phyloP scores from a whole-genome alignment of 345 rosid genomes.

The Gossypium longicalyx region DNA sequence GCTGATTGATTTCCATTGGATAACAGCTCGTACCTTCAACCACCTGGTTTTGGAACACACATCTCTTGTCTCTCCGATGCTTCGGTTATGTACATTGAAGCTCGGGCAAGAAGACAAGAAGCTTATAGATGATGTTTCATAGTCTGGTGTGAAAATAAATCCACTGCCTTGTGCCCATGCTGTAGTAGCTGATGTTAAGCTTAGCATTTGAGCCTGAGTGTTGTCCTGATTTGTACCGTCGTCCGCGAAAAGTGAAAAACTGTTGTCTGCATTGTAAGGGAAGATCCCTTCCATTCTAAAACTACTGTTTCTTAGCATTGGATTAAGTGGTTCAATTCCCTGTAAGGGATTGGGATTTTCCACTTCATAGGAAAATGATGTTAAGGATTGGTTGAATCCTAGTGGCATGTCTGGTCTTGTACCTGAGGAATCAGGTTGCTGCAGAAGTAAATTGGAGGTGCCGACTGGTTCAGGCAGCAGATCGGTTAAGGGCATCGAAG shows the following conservation, averaged over 20 bases:
- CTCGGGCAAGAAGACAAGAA: conserved; percentile 17
- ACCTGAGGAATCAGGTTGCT: conserved; percentile 41
- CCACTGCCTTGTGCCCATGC: conserved; percentile 29
- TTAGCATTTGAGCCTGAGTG: conserved; percentile 24
- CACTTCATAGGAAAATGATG: conserved; percentile 17
- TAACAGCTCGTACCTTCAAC: conserved; percentile 69
- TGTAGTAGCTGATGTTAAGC: conserved; percentile 33
- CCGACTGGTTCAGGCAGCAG: conserved; percentile 27
- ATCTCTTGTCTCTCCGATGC: conserved; percentile 7
- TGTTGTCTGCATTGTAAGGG: conserved; percentile 13
- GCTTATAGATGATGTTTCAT: conserved; percentile 23
- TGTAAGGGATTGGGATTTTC: conserved; percentile 21
- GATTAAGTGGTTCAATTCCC: conserved; percentile 13
- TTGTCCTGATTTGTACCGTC: conserved; percentile 10
- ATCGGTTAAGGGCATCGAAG: conserved; percentile 32
- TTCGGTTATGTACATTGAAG: neutral
- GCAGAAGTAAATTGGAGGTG: conserved; percentile 23
- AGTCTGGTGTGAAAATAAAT: conserved; percentile 16
- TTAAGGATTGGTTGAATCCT: conserved; percentile 22
- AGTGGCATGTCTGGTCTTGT: conserved; percentile 13
- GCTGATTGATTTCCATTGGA: conserved; percentile 30
- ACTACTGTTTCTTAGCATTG: conserved; percentile 25
- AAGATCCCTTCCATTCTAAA: conserved; percentile 14
- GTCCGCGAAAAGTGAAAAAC: conserved; percentile 15
- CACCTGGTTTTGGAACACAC: conserved; percentile 41